Evolutionary conservation across 2,329 filamentous ascomycete species (phyloP), one percentile per base, ranked within the genome.

Genomic region (Teratosphaeria viscida): DNA sequence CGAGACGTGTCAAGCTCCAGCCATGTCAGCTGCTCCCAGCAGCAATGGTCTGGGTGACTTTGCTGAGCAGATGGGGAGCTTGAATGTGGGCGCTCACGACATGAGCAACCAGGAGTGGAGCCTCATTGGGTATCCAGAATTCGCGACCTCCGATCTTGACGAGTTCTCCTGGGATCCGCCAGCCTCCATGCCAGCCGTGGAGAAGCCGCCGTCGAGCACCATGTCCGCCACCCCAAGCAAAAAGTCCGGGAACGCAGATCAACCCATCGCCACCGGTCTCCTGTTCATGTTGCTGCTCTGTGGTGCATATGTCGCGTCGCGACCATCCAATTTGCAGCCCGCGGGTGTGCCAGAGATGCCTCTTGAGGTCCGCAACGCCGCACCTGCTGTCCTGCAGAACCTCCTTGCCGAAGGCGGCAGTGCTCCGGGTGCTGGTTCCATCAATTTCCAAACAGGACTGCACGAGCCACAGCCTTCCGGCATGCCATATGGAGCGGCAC

Each of bases 221-320:
- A 61, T 64, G 27, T 59, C 64, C 5, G 63, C 63, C 39, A 43
- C 27, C 37, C 49, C 61, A 27, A 55, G 65, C 75, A 79, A 65
- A 81, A 85, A 63, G 23, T 58, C 56, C 65, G 52, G 37, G 39
- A 54, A 66, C 62, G 57, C 62, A 37, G 80, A 81, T 60, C 78
- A 80, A 61, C 82, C 86, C 62, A 86, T 90, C 66, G 89, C 92
- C 68, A 89, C 90, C 57, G 84, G 90, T 69, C 77, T 97, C 68
- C 81, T 97, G 73, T 87, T 92, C 75, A 95, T 96, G 90, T 88
- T 96, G 67, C 88, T 99, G 71, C 87, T 99, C 58, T 92, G 96
- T 65, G 94, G 94, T 71, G 94, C 94, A 57, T 96, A 96, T 72
- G 91, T 97, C 67, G 88, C 94, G 63, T 96, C 92, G 35, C 95